Percentiles rank a stretch among this genome's conserved stretches.
phyloP scores from a whole-genome alignment of 1,284 basidiomycete species.

The Peniophora sp. region DNA sequence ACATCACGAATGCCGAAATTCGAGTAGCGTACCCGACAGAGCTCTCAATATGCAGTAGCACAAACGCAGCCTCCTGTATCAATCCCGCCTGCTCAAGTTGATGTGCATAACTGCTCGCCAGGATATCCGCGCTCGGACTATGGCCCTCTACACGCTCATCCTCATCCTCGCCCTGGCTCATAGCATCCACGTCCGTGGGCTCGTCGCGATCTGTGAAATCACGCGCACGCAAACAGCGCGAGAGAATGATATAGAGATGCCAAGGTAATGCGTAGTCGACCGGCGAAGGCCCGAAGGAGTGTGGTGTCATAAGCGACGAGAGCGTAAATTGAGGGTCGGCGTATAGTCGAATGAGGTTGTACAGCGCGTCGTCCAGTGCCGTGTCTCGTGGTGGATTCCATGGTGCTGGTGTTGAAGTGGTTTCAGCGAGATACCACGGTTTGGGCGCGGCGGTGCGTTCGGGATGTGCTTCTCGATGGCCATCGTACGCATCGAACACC shows the following conservation, averaged over 20 bases:
- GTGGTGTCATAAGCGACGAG: slow-evolving; percentile 54
- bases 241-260: slow-evolving; percentile 89
- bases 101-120: slow-evolving; percentile 80
- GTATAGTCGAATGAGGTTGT: slow-evolving; percentile 77
- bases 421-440: slow-evolving; percentile 58
- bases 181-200: slow-evolving; percentile 22
- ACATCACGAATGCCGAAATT: slow-evolving; percentile 1
- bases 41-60: slow-evolving; percentile 84
- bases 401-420: slow-evolving; percentile 13
- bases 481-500: slow-evolving; percentile 65
- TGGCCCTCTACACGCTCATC: slow-evolving; percentile 54
- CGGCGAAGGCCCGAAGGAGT: slow-evolving; percentile 71
- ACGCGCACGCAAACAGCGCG: slow-evolving; percentile 72
- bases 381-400: slow-evolving; percentile 31
- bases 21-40: slow-evolving; percentile 54
- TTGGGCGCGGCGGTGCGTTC: slow-evolving; percentile 52
- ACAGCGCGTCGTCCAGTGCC: slow-evolving; percentile 63
- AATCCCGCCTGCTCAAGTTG: slow-evolving; percentile 81
- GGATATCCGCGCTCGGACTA: slow-evolving; percentile 74
- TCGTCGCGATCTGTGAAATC: slow-evolving; percentile 80
- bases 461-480: slow-evolving; percentile 34
- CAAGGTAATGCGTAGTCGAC: slow-evolving; percentile 82
- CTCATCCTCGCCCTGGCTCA: slow-evolving; percentile 33
- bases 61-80: slow-evolving; percentile 85
- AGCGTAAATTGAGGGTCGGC: slow-evolving; percentile 61